These are phyloP conservation scores for Orbilia quercus DNA, from an alignment of 2,329 filamentous ascomycete genomes.

Conservation along the genomic window DNA sequence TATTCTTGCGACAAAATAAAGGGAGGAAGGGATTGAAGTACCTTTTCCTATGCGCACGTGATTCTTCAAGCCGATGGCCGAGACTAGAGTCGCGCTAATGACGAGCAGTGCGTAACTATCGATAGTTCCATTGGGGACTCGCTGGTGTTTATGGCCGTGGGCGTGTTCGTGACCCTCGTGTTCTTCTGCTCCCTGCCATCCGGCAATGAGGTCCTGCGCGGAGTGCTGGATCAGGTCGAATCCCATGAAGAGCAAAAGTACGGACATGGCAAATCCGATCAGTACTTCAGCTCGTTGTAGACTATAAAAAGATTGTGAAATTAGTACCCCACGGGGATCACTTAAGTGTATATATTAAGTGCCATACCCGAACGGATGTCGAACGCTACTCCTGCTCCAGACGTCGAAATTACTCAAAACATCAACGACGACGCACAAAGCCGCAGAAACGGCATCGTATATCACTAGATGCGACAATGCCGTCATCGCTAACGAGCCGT, in stretches of 20 bases:
- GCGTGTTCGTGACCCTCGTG: slow-evolving; percentile 61
- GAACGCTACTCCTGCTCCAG: slow-evolving; percentile 90
- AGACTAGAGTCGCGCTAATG: slow-evolving; percentile 75
- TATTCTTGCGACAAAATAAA: background rate
- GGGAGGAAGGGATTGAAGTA: slow-evolving; percentile 67
- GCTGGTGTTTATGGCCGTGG: slow-evolving; percentile 81
- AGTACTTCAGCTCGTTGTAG: slow-evolving; percentile 93
- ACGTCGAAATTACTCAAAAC: slow-evolving; percentile 97
- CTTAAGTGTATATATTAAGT: background rate
- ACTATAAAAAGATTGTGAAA: slow-evolving; percentile 61
- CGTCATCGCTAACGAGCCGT: slow-evolving; percentile 88
- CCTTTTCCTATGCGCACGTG: slow-evolving; percentile 86
- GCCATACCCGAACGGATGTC: slow-evolving; percentile 82
- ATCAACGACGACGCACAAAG: slow-evolving; percentile 90
- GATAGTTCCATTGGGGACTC: slow-evolving; percentile 78
- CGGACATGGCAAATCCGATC: slow-evolving; percentile 93
- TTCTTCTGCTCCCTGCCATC: slow-evolving; percentile 48
- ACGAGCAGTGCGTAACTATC: slow-evolving; percentile 84
- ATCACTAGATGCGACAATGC: slow-evolving; percentile 92
- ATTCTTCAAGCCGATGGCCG: slow-evolving; percentile 70
- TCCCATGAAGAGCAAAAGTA: slow-evolving; percentile 96
- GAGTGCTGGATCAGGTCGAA: slow-evolving; percentile 95
- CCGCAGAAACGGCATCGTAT: slow-evolving; percentile 92
- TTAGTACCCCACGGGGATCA: slow-evolving; percentile 10
- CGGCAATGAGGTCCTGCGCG: slow-evolving; percentile 88